Base-by-base conservation (phyloP, 2,329 filamentous ascomycete species). In the Orbilia brochopaga region DNA sequence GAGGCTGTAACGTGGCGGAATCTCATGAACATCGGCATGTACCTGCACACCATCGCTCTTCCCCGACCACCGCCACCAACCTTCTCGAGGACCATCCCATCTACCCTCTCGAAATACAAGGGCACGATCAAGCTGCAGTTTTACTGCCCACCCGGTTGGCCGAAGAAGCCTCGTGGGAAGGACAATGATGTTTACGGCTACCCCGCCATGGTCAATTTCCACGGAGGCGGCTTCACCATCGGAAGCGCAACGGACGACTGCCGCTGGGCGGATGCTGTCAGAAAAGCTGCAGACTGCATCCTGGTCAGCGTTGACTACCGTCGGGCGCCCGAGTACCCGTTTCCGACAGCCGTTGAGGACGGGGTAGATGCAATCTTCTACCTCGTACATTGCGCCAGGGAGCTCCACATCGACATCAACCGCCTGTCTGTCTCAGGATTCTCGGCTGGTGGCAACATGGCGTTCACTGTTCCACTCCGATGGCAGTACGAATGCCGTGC, bases 11-110 rank as follows among this genome's bases (percentile, higher is more conserved):
- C 87, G 78, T 90, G 87, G 87, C 84, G 89, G 58, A 82, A 84
- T 63, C 81, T 90, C 46, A 89, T 90, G 84, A 82, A 82, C 66
- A 83, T 90, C 64, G 88, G 87, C 76, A 90, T 90, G 87, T 81
- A 84, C 69, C 80, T 90, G 42, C 88, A 91, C 77, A 84, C 83
- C 61, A 79, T 87, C 69, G 84, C 87, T 0, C 80, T 83, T 46
- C 87, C 87, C 5, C 82, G 83, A 55, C 86, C 88, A 4, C 85
- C 86, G 1, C 81, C 80, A 32, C 87, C 87, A 1, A 79, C 82
- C 30, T 90, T 90, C 79, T 81, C 82, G 52, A 83, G 82, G 50
- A 81, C 81, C 17, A 83, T 90, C 32, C 78, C 82, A 24, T 83
- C 83, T 65, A 83, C 81, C 69, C 79, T 82, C 56, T 82, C 80